Base-by-base conservation (phyloP, 768 basidiomycete genomes). In the Boletus insuetus region DNA sequence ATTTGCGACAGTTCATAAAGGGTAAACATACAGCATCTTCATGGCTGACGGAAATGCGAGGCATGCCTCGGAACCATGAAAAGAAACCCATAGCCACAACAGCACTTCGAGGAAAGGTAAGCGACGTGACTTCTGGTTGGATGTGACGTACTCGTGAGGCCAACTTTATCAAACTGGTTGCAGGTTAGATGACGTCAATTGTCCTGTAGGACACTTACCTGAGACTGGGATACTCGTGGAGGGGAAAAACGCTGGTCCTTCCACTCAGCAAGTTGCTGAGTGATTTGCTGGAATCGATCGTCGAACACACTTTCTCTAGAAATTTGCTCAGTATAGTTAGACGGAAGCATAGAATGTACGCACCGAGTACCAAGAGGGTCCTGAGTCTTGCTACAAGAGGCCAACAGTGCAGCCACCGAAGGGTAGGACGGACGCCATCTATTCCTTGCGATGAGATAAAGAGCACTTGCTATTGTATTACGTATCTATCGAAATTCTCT, bases 161-260 rank as follows among this genome's bases (percentile, higher is more conserved):
- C 91, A 57, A 91, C 83, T 75, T 91, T 93, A 73, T 96, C 94
- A 68, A 94, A 94, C 80, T 90, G 60, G 20, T 56, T 46, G 45
- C 22, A n/a, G 19, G 46, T 69, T 37, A 69, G 58, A 55, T 42
- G 31, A n/a, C 31, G 13, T 58, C 26, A 5, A 35, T 31, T 14
- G 26, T 26, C 35, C 14, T 32, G 47, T 19, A 43, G 44, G 34
- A 24, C 38, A 68, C 73, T 40, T 64, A 81, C 86, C 73, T 84
- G 82, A 10, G 94, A 96, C 65, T 93, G 88, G 58, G 82, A 86
- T 54, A 91, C 91, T 54, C 91, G 81, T 1, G 94, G 94, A 50
- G 94, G 92, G 26, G 92, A 83, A 24, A 94, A 80, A 37, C 94
- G 83, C 59, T 89, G 80, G 54, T 80, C 78, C 66, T 85, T 86